phyloP scores from a whole-genome alignment of 768 basidiomycete genomes.

The Agaricus subrufescens region DNA sequence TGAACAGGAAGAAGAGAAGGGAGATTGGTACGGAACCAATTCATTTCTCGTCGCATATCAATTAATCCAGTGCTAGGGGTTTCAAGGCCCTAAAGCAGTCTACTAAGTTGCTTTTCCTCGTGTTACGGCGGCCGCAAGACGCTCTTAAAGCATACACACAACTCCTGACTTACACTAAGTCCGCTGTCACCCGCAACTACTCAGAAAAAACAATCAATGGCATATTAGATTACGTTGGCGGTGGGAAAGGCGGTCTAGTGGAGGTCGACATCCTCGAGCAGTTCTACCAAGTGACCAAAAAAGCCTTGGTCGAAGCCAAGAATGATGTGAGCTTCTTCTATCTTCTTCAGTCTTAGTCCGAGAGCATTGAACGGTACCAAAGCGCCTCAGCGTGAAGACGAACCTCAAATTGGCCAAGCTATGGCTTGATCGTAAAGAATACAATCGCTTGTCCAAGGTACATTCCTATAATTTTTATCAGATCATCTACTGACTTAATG shows the following conservation, averaged over 20 bases:
- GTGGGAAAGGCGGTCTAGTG: conserved; percentile 71
- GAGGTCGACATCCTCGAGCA: conserved; percentile 87
- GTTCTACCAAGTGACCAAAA: conserved; percentile 93
- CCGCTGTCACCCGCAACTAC: conserved; percentile 90
- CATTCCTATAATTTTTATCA: conserved; percentile 7
- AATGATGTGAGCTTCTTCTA: conserved; percentile 68
- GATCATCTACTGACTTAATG: not conserved
- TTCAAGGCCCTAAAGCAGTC: conserved; percentile 99
- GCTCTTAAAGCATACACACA: conserved; percentile 84
- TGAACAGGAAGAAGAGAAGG: conserved; percentile 86
- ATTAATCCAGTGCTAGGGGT: conserved; percentile 54
- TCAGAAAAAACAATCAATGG: conserved; percentile 99
- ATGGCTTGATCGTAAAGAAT: conserved; percentile 96
- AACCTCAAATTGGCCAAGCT: conserved; percentile 96
- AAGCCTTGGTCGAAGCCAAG: conserved; percentile 87
- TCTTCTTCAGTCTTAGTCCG: not conserved
- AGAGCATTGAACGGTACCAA: conserved; percentile 4
- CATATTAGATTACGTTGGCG: conserved; percentile 96
- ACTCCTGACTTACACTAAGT: conserved; percentile 91
- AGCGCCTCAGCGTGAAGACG: conserved; percentile 93
- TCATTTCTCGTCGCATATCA: not conserved
- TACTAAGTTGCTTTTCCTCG: conserved; percentile 88
- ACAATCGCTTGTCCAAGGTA: conserved; percentile 76
- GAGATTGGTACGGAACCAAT: conserved; percentile 72
- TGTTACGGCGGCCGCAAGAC: conserved; percentile 71